phyloP scores from a whole-genome alignment of 2,329 filamentous ascomycete genomes.

The Alternaria gaisen region DNA sequence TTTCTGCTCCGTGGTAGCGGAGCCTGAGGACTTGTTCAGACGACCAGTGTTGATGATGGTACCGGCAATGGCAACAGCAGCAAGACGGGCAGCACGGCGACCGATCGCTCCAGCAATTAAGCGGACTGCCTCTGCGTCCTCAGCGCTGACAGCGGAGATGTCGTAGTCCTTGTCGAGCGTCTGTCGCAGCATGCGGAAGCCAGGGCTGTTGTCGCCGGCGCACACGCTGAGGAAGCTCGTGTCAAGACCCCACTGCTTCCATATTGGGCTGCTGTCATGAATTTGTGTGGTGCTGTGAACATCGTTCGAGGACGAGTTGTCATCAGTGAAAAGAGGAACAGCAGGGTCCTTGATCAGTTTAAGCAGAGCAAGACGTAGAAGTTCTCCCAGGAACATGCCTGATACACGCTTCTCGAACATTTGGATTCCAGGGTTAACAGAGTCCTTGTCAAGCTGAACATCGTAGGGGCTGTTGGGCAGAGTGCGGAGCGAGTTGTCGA shows the following conservation, averaged over 20 bases:
- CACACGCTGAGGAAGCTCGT: conserved; percentile 89
- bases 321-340: conserved; percentile 77
- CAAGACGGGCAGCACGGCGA: conserved; percentile 85
- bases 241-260: conserved; percentile 87
- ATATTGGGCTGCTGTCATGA: conserved; percentile 68
- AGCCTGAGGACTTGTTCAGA: conserved; percentile 56
- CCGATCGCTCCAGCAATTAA: conserved; percentile 83
- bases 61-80: conserved; percentile 86
- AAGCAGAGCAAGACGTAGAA: conserved; percentile 80
- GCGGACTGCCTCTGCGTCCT: conserved; percentile 90
- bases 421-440: conserved; percentile 90
- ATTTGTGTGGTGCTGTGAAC: conserved; percentile 70
- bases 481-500: conserved; percentile 91
- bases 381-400: conserved; percentile 97
- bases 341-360: conserved; percentile 73
- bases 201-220: conserved; percentile 78
- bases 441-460: conserved; percentile 76
- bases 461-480: conserved; percentile 89
- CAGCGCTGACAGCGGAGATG: conserved; percentile 77
- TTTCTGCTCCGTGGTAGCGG: conserved; percentile 52
- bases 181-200: conserved; percentile 77
- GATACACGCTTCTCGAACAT: conserved; percentile 99
- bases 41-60: conserved; percentile 83
- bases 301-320: conserved; percentile 75
- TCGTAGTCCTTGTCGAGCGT: conserved; percentile 79